Evolutionary conservation across 2,329 filamentous ascomycete species (phyloP), one percentile per base, ranked within the genome.

Genomic region (Fusarium sarcochroum): DNA sequence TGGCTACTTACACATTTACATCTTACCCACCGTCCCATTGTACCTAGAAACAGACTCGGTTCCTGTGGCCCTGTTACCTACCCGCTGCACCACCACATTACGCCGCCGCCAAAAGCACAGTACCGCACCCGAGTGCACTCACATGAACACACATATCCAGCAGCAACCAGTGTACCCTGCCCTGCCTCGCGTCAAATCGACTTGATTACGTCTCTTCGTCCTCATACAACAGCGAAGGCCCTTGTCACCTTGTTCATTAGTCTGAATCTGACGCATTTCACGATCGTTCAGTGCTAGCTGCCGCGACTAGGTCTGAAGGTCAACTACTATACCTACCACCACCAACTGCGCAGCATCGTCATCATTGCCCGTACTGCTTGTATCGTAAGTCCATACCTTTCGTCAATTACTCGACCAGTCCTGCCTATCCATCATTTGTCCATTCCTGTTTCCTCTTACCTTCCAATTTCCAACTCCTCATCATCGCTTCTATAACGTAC

Each of bases 241-340:
- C 65, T 71, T 72, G 65, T 55, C 65, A 48, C 41, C 18, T 62
- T 47, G 42, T 56, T 60, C 17, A 42, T 65, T 61, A 47, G 53
- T 57, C 54, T 54, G 55, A 60, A 53, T 34, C 51, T 56, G 56
- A 69, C 49, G 49, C 45, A 55, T 66, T 47, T 69, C 68, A 68
- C 62, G 66, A 71, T 73, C 55, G 58, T 61, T 71, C 65, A 45
- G 70, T 73, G 55, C 66, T 70, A 73, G 70, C 60, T 66, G 70
- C 66, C 56, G 66, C 59, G 56, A 66, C 58, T 51, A 69, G 51
- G 68, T 61, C 63, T 69, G 52, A 65, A 69, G 62, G 63, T 61
- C 68, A 71, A 30, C 55, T 59, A 63, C 56, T 58, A 61, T 60
- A 47, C 64, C 63, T 41, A 63, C 66, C 46, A 68, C 59, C 58